Base-by-base conservation (phyloP, 345 rosid genomes). In the Aquilaria sinensis region DNA sequence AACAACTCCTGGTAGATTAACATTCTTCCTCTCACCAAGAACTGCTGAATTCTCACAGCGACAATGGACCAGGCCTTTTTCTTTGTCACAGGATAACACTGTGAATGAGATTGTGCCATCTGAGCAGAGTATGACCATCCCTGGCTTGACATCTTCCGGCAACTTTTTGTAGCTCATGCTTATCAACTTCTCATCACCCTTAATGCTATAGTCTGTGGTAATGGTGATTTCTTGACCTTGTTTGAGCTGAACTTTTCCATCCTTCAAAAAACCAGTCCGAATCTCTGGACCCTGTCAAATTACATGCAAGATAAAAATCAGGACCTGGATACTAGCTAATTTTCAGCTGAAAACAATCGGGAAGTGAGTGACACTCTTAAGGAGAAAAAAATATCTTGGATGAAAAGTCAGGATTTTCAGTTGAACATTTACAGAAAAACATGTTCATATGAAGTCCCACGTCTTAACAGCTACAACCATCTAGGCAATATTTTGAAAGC, bases 11-110 rank as follows among this genome's bases (percentile, higher is more conserved):
- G 99, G 98, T 64, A 94, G 99, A 81, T 94, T 90, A 41, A 88
- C 99, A 16, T 94, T 94, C 77, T 94, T 94, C 77, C 97, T 86
- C 86, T 94, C 97, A 29, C 99, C 96, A 47, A 94, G 97, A 76
- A 88, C 74, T 1, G 99, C 96, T 64, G 87, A 71, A 71, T 93
- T 93, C 84, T 93, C 99, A 45, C 97, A 93, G 1, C 85, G 78
- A 65, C 97, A 90, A 62, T 63, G 76, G 56, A 93, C 99, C 68
- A 88, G 73, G 1, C 97, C 99, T 0, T 79, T 81, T 70, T 74
- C 63, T 52, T 12, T 72, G 76, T 93, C 86, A 51, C 99, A 81
- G 23, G 97, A 85, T 60, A 90, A 65, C 43, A 86, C 99, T 0
- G 87, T 80, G 65, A 94, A 82, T 6, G 99, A 83, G 65, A 94